Evolutionary conservation across 140 eudicot species (phyloP).

Genomic region (Anethum foeniculum): DNA sequence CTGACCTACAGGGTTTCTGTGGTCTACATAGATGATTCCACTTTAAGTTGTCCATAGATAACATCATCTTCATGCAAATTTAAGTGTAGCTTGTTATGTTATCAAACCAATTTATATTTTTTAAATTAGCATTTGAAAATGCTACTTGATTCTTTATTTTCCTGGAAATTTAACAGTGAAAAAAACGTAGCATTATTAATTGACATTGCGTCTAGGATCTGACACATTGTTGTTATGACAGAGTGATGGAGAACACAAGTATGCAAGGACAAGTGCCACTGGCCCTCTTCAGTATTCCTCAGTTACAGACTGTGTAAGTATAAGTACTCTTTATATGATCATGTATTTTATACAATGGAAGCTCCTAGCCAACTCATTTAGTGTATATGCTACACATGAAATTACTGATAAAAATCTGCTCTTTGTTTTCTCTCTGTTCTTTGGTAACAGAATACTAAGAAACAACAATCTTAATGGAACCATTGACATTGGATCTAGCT

Average conservation of each 20-base stretch:
- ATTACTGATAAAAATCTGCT: not conserved
- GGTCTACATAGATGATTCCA: not conserved
- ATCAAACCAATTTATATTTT: not conserved
- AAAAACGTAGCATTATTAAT: not conserved
- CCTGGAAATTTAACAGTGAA: not conserved
- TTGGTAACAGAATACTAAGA: slow-evolving; percentile 38
- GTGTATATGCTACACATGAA: not conserved
- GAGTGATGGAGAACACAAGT: slow-evolving; percentile 36
- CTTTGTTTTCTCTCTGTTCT: not conserved
- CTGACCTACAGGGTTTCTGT: not conserved
- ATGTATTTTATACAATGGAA: not conserved
- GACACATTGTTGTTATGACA: slow-evolving; percentile 14
- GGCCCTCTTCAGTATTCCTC: slow-evolving; percentile 41
- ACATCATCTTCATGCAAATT: not conserved
- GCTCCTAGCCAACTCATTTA: not conserved
- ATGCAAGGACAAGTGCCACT: slow-evolving; percentile 21
- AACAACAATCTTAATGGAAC: slow-evolving; percentile 56
- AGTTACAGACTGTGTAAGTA: slow-evolving; percentile 64
- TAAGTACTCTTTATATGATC: not conserved
- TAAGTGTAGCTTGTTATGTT: not conserved
- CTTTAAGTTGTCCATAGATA: not conserved
- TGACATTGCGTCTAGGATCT: not conserved
- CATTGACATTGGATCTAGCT: slow-evolving; percentile 36
- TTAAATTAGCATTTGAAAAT: not conserved
- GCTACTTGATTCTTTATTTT: not conserved